phyloP scores from a whole-genome alignment of 495 filamentous ascomycete species.

The Hypoxylon subgilvum region DNA sequence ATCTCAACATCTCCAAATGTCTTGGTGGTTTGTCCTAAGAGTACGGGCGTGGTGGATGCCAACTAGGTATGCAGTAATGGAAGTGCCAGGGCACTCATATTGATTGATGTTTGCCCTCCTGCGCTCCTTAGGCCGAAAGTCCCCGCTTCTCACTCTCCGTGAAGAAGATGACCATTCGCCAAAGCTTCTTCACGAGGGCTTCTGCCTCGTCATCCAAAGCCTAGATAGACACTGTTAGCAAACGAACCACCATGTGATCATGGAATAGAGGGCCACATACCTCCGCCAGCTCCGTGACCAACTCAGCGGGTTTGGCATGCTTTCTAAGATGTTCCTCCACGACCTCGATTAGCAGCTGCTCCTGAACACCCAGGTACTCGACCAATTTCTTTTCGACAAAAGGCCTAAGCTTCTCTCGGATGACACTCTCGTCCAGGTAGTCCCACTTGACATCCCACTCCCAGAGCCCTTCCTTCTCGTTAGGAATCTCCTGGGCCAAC shows the following conservation, averaged over 20 bases:
- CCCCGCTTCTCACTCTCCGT: slow-evolving; percentile 94
- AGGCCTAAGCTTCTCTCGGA: slow-evolving; percentile 85
- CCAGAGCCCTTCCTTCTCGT: slow-evolving; percentile 85
- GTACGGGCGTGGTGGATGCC: too few species aligned
- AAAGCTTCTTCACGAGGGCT: slow-evolving; percentile 91
- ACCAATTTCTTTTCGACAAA: slow-evolving; percentile 99
- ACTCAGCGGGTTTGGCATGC: slow-evolving; percentile 73
- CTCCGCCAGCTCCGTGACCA: slow-evolving; percentile 84
- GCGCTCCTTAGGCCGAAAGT: slow-evolving; percentile 63
- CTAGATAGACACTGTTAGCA: slow-evolving; percentile 51
- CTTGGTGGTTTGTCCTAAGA: too few species aligned
- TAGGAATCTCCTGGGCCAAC: slow-evolving; percentile 87
- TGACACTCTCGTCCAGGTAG: slow-evolving; percentile 81
- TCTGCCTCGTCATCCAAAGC: slow-evolving; percentile 95
- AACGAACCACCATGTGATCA: slow-evolving; percentile 2
- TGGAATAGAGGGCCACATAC: slow-evolving; percentile 57
- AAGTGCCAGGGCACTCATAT: too few species aligned
- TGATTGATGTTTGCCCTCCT: neutral
- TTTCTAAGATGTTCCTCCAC: slow-evolving; percentile 87
- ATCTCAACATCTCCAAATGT: too few species aligned
- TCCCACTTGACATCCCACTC: slow-evolving; percentile 93
- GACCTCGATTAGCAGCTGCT: slow-evolving; percentile 92
- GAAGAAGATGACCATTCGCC: slow-evolving; percentile 99
- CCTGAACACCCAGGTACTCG: slow-evolving; percentile 93
- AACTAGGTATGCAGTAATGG: too few species aligned